A percentile compares a stretch with the other conserved stretches of the same genome.
These are phyloP conservation scores for Cladophialophora psammophila DNA, from an alignment of 2,329 filamentous ascomycete species.

Conservation along the genomic window DNA sequence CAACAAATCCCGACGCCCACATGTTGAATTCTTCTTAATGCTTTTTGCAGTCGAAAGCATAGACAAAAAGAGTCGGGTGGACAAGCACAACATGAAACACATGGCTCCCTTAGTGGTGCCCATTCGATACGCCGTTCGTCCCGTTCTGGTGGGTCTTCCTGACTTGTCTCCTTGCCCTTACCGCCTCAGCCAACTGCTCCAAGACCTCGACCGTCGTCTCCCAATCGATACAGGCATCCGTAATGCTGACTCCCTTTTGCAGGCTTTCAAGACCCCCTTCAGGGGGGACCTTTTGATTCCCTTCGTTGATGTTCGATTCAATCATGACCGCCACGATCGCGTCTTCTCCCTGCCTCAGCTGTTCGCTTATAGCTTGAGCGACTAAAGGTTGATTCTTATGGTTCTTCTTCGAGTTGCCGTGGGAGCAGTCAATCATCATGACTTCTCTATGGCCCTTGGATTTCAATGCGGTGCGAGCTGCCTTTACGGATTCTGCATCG, in stretches of 20 bases:
- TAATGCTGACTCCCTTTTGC: slow-evolving; percentile 95
- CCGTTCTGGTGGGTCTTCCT: slow-evolving; percentile 41
- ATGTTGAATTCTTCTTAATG: background rate
- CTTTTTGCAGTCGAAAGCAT: background rate
- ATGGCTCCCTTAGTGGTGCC: slow-evolving; percentile 30
- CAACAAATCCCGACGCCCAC: background rate
- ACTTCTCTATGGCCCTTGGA: slow-evolving; percentile 77
- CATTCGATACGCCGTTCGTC: slow-evolving; percentile 41
- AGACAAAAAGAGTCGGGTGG: background rate
- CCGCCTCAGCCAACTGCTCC: slow-evolving; percentile 83
- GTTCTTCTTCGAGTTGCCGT: slow-evolving; percentile 94
- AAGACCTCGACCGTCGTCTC: slow-evolving; percentile 81
- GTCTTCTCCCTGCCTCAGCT: slow-evolving; percentile 83
- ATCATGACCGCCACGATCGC: slow-evolving; percentile 99
- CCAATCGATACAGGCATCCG: slow-evolving; percentile 97
- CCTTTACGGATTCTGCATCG: slow-evolving; percentile 81
- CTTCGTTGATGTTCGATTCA: slow-evolving; percentile 95
- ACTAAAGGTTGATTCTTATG: slow-evolving; percentile 98
- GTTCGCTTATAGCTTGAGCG: slow-evolving; percentile 78
- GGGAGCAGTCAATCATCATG: slow-evolving; percentile 97
- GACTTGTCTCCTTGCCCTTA: slow-evolving; percentile 73
- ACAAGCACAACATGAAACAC: too few relatives aligned
- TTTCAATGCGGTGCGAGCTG: slow-evolving; percentile 78
- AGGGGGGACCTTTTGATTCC: slow-evolving; percentile 87
- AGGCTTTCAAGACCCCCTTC: slow-evolving; percentile 79